Percentiles rank a stretch among this genome's conserved stretches.
Conservation (phyloP, 208 protist species). For the Leishmania lainsoni region DNA sequence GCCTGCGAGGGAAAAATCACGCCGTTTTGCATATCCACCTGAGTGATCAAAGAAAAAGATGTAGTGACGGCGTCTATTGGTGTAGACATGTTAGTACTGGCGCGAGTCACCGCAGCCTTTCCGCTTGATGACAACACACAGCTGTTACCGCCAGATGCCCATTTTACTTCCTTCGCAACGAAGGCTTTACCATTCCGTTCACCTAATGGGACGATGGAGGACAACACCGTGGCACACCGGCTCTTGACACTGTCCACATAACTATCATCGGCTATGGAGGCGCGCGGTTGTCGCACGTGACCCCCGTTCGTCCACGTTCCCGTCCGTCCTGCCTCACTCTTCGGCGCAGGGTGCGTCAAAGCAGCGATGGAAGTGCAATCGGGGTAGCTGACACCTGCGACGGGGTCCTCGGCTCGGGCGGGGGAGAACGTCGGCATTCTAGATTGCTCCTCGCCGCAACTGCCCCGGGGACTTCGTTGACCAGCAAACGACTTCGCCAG, state of each 20-base stretch:
- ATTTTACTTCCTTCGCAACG: neutral
- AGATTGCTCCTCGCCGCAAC: neutral
- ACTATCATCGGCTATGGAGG: neutral
- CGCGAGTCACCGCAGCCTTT: neutral
- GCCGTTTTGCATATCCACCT: neutral
- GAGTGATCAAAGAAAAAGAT: neutral
- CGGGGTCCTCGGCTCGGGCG: neutral
- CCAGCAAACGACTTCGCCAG: neutral
- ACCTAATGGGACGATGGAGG: neutral
- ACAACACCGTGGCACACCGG: neutral
- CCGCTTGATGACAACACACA: neutral
- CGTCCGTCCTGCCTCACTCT: slow-evolving; percentile 11
- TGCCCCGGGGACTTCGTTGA: neutral
- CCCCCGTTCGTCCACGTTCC: slow-evolving; percentile 4
- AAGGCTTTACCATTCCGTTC: neutral
- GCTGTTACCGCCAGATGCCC: neutral
- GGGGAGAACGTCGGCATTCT: neutral
- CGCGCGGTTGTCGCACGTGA: slow-evolving; percentile 3
- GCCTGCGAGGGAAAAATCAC: neutral
- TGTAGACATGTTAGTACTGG: neutral
- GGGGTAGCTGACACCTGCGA: neutral
- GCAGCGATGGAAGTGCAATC: neutral
- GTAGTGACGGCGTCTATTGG: neutral
- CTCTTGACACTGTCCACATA: neutral
- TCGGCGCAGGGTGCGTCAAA: neutral